Conservation (phyloP, 176 grass and related monocot genomes). For the Cymbopogon citratus region DNA sequence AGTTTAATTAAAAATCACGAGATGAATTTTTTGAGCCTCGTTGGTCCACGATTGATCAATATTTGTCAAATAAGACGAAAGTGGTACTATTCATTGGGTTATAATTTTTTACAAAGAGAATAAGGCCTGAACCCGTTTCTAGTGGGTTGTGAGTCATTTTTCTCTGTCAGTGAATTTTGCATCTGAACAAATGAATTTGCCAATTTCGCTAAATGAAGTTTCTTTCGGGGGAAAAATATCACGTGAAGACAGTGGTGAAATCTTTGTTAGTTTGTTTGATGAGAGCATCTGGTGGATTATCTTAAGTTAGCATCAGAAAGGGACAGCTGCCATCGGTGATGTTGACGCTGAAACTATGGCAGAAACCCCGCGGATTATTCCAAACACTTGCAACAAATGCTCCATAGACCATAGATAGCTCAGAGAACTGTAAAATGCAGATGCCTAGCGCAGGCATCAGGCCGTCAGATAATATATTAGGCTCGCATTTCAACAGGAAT, state of each 20-base stretch:
- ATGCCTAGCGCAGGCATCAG: background rate
- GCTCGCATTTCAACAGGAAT: background rate
- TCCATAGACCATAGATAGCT: background rate
- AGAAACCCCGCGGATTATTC: background rate
- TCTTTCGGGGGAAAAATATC: too few species aligned
- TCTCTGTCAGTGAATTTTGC: too few species aligned
- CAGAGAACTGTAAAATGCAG: background rate
- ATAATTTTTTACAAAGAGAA: too few species aligned
- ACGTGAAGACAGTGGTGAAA: background rate
- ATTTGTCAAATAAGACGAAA: too few species aligned
- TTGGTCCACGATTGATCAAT: too few species aligned
- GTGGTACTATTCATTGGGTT: too few species aligned
- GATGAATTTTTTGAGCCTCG: too few species aligned
- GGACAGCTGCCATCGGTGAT: background rate
- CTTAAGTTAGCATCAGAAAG: background rate
- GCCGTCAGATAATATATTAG: background rate
- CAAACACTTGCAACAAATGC: background rate
- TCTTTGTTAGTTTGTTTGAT: background rate
- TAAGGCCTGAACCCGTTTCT: background rate
- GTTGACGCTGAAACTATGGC: background rate
- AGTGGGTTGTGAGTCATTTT: background rate
- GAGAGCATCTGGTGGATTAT: background rate
- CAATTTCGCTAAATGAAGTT: background rate
- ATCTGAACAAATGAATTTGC: background rate
- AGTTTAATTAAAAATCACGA: too few species aligned